These are phyloP conservation scores for Pyrenochaeta sp. DNA, from an alignment of 2,329 filamentous ascomycete genomes.

Conservation along the genomic window DNA sequence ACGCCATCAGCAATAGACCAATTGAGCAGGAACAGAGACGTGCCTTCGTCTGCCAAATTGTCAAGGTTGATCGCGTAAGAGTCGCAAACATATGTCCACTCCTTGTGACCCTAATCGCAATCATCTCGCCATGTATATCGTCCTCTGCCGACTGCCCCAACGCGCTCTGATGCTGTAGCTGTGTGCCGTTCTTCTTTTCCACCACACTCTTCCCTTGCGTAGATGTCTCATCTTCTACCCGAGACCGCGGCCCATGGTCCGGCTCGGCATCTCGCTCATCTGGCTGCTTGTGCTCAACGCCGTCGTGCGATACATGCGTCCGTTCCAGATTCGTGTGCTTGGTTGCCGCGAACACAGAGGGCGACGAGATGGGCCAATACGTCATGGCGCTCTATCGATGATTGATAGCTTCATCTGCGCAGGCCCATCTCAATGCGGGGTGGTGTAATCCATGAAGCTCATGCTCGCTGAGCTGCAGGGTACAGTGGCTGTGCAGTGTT, in stretches of 20 bases:
- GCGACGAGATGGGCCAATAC: conserved; percentile 92
- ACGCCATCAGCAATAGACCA: conserved; percentile 31
- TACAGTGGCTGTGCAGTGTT: conserved; percentile 33
- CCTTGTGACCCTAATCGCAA: conserved; percentile 79
- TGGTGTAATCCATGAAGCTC: conserved; percentile 28
- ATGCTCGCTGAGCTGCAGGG: conserved; percentile 33
- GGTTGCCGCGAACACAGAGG: conserved; percentile 81
- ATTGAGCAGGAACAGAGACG: conserved; percentile 31
- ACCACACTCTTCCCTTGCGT: conserved; percentile 8
- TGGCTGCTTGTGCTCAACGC: conserved; percentile 44
- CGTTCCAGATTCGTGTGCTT: conserved; percentile 66
- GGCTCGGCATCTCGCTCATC: conserved; percentile 30
- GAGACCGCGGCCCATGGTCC: conserved; percentile 15
- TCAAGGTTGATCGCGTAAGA: conserved; percentile 83
- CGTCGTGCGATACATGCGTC: conserved; percentile 69
- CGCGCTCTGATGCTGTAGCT: conserved; percentile 9
- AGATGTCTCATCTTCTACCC: conserved; percentile 20
- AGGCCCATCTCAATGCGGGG: conserved; percentile 43
- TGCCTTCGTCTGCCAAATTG: conserved; percentile 97
- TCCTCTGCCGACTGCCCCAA: conserved; percentile 36
- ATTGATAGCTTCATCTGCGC: conserved; percentile 49
- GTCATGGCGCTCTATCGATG: conserved; percentile 63
- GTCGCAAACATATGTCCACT: conserved; percentile 86
- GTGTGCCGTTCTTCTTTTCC: conserved; percentile 19
- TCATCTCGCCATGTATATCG: conserved; percentile 68